Evolutionary conservation across 768 basidiomycete genomes (phyloP).

Genomic region (Phaeotremella fagi): DNA sequence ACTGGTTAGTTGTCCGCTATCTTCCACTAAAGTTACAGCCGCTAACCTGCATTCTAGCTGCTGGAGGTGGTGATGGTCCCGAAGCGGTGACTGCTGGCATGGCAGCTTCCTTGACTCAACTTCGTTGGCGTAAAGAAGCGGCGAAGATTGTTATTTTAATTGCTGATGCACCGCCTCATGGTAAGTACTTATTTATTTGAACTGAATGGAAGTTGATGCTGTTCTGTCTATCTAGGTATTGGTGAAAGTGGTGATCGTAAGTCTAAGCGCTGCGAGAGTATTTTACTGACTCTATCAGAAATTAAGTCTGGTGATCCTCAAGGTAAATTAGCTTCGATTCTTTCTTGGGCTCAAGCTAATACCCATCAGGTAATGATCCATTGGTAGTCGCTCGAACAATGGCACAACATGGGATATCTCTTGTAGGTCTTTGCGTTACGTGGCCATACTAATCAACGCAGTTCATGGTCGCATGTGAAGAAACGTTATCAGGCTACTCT

Average conservation of each 20-base stretch:
- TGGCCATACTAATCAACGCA: conserved; percentile 42
- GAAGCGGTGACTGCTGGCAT: conserved; percentile 94
- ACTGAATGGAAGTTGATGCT: neutral
- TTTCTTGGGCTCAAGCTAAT: neutral
- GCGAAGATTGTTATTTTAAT: conserved; percentile 96
- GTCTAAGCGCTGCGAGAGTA: conserved; percentile 36
- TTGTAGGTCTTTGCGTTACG: conserved; percentile 55
- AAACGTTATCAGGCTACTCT: conserved; percentile 50
- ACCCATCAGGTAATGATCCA: conserved; percentile 64
- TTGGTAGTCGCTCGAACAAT: conserved; percentile 78
- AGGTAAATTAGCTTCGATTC: conserved; percentile 46
- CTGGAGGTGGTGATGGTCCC: conserved; percentile 67
- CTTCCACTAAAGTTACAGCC: too few species aligned
- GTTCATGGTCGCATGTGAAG: conserved; percentile 99
- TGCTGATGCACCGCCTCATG: conserved; percentile 96
- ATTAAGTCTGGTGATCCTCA: conserved; percentile 93
- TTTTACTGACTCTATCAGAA: conserved; percentile 54
- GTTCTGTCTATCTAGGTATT: conserved; percentile 51
- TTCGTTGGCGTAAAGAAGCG: conserved; percentile 84
- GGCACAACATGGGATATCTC: conserved; percentile 83
- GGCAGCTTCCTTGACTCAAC: conserved; percentile 68
- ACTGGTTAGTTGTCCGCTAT: conserved; percentile 24
- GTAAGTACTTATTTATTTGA: conserved; percentile 43
- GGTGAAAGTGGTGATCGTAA: conserved; percentile 94
- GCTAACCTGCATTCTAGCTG: conserved; percentile 19